Conservation (phyloP, 2,329 filamentous ascomycete species). For the Fusarium sterilihyphosum region DNA sequence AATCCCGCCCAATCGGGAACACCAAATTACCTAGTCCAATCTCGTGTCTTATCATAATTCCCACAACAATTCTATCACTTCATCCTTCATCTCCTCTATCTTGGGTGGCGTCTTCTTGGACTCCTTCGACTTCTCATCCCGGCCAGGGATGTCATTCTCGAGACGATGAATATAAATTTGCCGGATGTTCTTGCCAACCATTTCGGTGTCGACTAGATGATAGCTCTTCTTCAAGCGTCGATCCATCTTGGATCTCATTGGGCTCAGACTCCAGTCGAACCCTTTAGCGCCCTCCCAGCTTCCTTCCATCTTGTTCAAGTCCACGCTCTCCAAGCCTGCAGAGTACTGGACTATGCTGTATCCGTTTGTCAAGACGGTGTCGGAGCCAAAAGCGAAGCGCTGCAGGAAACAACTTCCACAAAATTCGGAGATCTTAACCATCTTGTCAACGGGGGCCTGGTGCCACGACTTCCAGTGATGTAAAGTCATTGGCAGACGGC, state of each 20-base stretch:
- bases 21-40: background rate
- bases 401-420: constrained; percentile 69
- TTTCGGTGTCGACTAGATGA: constrained; percentile 55
- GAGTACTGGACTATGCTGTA: constrained; percentile 65
- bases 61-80: constrained; percentile 62
- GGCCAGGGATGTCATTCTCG: constrained; percentile 44
- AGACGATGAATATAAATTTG: constrained; percentile 65
- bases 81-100: constrained; percentile 48
- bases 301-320: constrained; percentile 60
- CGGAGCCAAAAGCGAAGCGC: constrained; percentile 60
- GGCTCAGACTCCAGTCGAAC: constrained; percentile 64
- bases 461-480: constrained; percentile 75
- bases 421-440: constrained; percentile 59
- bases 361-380: constrained; percentile 66
- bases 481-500: constrained; percentile 62
- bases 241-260: constrained; percentile 53
- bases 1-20: constrained; percentile 6
- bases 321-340: constrained; percentile 51
- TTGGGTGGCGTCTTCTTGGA: constrained; percentile 9
- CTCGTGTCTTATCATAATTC: constrained; percentile 35
- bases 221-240: constrained; percentile 62
- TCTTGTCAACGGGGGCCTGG: constrained; percentile 58
- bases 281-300: constrained; percentile 62
- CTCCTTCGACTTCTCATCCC: constrained; percentile 47
- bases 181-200: constrained; percentile 56